Conservation (phyloP, 2,329 filamentous ascomycete species). For the Epichloe amarillans region DNA sequence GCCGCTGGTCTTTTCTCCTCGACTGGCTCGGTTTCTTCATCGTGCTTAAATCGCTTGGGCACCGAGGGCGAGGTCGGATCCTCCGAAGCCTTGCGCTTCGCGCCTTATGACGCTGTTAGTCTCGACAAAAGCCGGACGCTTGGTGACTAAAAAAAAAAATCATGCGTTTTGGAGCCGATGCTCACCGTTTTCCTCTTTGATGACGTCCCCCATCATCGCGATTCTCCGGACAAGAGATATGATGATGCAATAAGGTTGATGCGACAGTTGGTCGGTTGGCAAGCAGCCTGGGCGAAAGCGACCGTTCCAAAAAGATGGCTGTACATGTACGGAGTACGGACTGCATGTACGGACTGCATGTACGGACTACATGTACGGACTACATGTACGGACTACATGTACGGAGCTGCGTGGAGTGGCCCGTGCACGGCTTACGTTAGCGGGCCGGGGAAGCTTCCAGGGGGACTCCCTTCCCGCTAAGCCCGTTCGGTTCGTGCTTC, state of each 20-base stretch:
- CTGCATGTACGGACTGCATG: no score
- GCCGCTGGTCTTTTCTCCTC: slow-evolving; percentile 31
- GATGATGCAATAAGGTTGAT: background rate
- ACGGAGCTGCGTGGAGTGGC: slow-evolving; percentile 1
- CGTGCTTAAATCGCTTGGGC: slow-evolving; percentile 51
- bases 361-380: no score
- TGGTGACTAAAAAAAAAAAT: background rate
- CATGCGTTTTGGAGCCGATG: background rate
- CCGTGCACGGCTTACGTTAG: slow-evolving; percentile 20
- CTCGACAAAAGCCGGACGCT: background rate
- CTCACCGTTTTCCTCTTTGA: slow-evolving; percentile 23
- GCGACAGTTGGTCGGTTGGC: background rate
- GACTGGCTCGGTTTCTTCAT: slow-evolving; percentile 14
- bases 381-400: no score
- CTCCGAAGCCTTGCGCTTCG: slow-evolving; percentile 62
- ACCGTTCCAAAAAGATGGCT: background rate
- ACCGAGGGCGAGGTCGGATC: slow-evolving; percentile 48
- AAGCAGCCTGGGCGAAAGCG: background rate
- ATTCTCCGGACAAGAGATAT: background rate
- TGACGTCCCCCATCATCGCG: slow-evolving; percentile 6
- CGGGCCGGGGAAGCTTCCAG: background rate
- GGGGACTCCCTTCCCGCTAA: slow-evolving; percentile 15
- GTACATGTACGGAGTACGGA: no score
- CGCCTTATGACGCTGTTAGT: slow-evolving; percentile 22
- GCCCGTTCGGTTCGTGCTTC: slow-evolving; percentile 13